Evolutionary conservation across 345 rosid species (phyloP).

Genomic region (Euphorbia pulcherrima): DNA sequence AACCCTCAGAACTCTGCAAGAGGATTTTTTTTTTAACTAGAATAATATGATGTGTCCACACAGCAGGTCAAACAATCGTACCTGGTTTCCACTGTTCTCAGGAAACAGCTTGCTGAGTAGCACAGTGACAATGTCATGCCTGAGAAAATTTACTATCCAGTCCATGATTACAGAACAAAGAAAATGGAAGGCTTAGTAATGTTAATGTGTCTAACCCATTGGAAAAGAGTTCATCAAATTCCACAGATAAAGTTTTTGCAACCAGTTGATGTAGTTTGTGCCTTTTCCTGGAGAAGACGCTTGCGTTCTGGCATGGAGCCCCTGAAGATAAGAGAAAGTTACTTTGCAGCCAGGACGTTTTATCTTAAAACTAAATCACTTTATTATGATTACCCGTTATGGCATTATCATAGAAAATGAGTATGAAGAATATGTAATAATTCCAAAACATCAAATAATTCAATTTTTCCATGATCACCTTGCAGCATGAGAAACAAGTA

Average conservation of each 20-base stretch:
- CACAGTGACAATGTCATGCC: constrained; percentile 51
- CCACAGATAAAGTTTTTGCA: constrained; percentile 43
- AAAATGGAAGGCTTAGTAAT: constrained; percentile 6
- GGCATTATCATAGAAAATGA: neutral
- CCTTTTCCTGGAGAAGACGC: constrained; percentile 51
- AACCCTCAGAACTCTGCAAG: constrained; percentile 36
- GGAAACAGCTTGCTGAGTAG: constrained; percentile 53
- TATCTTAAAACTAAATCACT: neutral
- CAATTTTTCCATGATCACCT: neutral
- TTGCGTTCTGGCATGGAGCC: constrained; percentile 29
- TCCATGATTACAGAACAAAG: constrained; percentile 23
- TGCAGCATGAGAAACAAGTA: neutral
- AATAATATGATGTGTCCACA: constrained; percentile 16
- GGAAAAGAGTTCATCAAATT: constrained; percentile 36
- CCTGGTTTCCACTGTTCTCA: constrained; percentile 35
- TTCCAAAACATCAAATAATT: neutral
- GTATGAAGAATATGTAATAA: neutral
- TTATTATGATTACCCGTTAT: neutral
- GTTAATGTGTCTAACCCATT: constrained; percentile 44
- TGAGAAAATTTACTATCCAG: constrained; percentile 31
- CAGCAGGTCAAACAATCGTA: constrained; percentile 32
- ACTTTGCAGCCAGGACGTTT: neutral
- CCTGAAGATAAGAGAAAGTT: constrained; percentile 31
- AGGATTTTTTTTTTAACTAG: constrained; percentile 8
- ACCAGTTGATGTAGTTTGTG: constrained; percentile 52